phyloP scores from a whole-genome alignment of 371 early-diverging fungal species.

The Mucor velutinosus region DNA sequence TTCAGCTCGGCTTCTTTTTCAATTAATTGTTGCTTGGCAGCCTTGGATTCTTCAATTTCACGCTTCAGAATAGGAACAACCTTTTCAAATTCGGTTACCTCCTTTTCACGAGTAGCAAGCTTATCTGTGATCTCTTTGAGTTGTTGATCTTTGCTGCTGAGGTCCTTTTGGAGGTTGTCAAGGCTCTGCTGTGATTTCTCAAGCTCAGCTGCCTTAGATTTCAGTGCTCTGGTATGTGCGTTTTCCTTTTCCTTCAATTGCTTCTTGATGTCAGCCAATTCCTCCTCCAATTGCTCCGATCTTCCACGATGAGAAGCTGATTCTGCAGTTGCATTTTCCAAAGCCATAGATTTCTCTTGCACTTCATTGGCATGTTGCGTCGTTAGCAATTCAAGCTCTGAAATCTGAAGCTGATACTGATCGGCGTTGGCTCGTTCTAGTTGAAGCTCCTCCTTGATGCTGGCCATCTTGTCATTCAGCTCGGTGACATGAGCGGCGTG shows the following conservation, averaged over 20 bases:
- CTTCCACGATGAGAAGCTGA: background rate
- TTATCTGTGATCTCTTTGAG: background rate
- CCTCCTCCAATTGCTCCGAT: background rate
- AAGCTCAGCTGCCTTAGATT: background rate
- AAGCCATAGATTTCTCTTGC: background rate
- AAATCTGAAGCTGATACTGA: background rate
- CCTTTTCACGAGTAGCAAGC: background rate
- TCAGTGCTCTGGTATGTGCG: background rate
- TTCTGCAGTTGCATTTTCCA: background rate
- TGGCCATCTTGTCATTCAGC: background rate
- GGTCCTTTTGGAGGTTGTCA: background rate
- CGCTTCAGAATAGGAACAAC: background rate
- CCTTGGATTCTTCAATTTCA: slow-evolving; percentile 8
- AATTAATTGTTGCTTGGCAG: background rate
- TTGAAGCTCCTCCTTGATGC: background rate
- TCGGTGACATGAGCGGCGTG: background rate
- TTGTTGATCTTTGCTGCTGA: background rate
- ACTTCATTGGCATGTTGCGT: background rate
- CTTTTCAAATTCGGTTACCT: background rate
- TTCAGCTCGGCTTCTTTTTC: background rate
- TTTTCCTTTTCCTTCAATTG: background rate
- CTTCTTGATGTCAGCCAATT: background rate
- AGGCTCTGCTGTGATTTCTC: background rate
- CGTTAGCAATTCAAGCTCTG: slow-evolving; percentile 8
- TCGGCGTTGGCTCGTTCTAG: background rate